Evolutionary conservation across 257 asterid genomes (phyloP), one percentile per base, ranked within the genome.

Genomic region (Galeopsis tetrahit): DNA sequence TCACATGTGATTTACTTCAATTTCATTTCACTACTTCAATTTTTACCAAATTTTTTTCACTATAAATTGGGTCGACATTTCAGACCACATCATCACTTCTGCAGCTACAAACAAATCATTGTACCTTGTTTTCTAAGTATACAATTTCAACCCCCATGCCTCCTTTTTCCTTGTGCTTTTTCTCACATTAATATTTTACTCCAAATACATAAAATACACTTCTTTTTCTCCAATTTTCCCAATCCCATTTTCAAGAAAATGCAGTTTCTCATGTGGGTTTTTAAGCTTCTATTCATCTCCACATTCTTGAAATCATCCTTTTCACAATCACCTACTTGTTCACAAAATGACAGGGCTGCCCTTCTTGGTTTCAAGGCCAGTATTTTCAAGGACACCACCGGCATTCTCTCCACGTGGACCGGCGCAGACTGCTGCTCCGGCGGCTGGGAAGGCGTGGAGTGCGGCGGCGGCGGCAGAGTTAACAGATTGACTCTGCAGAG

Each of bases 371-470:
- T 94, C 78, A 94, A 94, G 71, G 90, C 89, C 70, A 28, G 73
- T 33, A 85, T 94, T 67, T 42, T 57, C 10, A 88, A 73, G 81
- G 99, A 94, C 77, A 83, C 96, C 17, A 91, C 99, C 13, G 87
- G 85, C 2, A 17, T 84, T 14, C 73, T 94, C 52, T 78, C 91
- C n/a, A 76, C 99, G 7, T 94, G 99, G 99, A 71, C 61, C 3
- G 86, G 95, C n/a, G 56, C 17, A 32, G 88, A 91, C 61, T 91
- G 97, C 81, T 94, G 98, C 70, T 75, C 76, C n/a, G 98, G 98
- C 42, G 97, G 91, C 2, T 94, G 99, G 99, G 97, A 89, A 66
- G 99, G 99, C 4, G 84, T 94, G n/a, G 92, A 84, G 57, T 94
- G 99, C 81, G 78, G 85, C 69, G 82, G 83, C 46, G 73, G 69